Percentiles rank a stretch among this genome's conserved stretches.
These are phyloP conservation scores for Xylaria bambusicola DNA, from an alignment of 495 filamentous ascomycete species.

Conservation along the genomic window DNA sequence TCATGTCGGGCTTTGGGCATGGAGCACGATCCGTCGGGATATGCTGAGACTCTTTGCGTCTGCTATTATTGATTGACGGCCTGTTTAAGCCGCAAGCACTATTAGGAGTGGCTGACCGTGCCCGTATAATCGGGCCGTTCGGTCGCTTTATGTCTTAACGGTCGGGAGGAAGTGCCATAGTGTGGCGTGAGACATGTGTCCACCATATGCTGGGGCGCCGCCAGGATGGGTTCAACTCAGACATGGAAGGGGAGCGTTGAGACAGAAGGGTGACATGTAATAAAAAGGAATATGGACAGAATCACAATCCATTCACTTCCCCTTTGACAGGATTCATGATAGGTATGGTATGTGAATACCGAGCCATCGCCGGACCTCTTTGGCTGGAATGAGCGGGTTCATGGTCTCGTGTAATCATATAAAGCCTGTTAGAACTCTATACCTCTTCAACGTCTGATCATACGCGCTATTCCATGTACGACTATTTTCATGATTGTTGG, in stretches of 20 bases:
- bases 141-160: conserved; percentile 2
- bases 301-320: neutral
- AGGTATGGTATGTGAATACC: too few species aligned
- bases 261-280: neutral
- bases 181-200: neutral
- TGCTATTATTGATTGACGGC: neutral
- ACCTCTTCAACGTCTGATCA: too few species aligned
- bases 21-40: neutral
- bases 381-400: too few species aligned
- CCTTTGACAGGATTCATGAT: too few species aligned
- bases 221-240: neutral
- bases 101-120: neutral
- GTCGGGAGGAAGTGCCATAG: neutral
- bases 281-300: neutral
- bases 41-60: conserved; percentile 3
- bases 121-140: conserved; percentile 16
- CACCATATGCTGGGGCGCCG: neutral
- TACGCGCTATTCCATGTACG: too few species aligned
- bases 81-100: neutral
- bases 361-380: too few species aligned
- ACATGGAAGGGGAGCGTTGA: conserved; percentile 4
- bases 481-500: too few species aligned
- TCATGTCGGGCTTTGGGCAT: neutral
- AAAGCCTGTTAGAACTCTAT: too few species aligned
- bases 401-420: too few species aligned